phyloP scores from a whole-genome alignment of 2,329 filamentous ascomycete genomes.

The Rhinocladiella mackenziei region DNA sequence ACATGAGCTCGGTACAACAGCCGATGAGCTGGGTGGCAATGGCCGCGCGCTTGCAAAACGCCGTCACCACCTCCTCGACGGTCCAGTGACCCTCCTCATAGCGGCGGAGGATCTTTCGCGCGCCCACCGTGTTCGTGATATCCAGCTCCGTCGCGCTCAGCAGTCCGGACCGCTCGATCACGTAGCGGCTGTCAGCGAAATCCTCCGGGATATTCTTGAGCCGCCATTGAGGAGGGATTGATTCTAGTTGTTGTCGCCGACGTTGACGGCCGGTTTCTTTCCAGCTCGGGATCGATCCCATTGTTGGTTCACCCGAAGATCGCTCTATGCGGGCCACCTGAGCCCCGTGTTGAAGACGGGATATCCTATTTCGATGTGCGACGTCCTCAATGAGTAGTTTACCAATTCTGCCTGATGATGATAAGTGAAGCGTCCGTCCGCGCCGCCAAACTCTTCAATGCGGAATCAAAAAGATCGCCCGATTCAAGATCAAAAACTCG shows the following conservation, averaged over 20 bases:
- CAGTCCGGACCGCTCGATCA: constrained; percentile 2
- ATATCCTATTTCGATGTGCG: no score
- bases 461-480: no score
- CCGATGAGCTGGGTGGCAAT: constrained; percentile 37
- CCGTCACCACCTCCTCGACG: constrained; percentile 44
- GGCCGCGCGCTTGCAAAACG: constrained; percentile 52
- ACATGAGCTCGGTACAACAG: constrained; percentile 11
- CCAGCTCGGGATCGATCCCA: constrained; percentile 12
- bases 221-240: background rate
- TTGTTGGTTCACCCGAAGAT: no score
- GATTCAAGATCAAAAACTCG: no score
- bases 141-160: constrained; percentile 8
- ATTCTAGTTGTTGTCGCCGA: constrained; percentile 9
- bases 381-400: no score
- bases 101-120: constrained; percentile 6
- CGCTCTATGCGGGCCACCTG: no score
- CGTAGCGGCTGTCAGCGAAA: background rate
- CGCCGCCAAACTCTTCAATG: no score
- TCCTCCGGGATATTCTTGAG: background rate
- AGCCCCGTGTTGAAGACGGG: no score
- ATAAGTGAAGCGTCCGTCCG: no score
- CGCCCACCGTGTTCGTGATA: constrained; percentile 8
- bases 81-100: constrained; percentile 13
- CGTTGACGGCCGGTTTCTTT: constrained; percentile 9
- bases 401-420: no score